Evolutionary conservation across 371 early-diverging fungal genomes (phyloP).

Genomic region (Syncephalis plumigaleata): DNA sequence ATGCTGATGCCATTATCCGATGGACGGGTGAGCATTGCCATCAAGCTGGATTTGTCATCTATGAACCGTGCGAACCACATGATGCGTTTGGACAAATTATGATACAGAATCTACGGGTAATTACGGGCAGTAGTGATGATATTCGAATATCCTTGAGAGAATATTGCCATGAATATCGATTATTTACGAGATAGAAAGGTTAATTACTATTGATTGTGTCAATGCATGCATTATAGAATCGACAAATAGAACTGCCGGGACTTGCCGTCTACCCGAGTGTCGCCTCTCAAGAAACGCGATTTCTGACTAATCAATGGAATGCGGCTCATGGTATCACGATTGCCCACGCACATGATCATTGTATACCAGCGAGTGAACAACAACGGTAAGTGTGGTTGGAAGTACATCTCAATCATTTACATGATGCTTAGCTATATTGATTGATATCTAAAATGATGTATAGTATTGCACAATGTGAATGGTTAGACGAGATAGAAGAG

Average conservation of each 20-base stretch:
- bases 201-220: too few species aligned
- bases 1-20: constrained; percentile 42
- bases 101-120: constrained; percentile 62
- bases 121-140: neutral
- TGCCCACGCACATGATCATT: constrained; percentile 38
- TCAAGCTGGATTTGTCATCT: constrained; percentile 44
- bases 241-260: constrained; percentile 55
- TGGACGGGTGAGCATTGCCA: constrained; percentile 37
- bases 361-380: constrained; percentile 24
- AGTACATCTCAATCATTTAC: neutral
- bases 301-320: constrained; percentile 37
- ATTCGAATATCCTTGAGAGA: too few species aligned
- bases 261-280: constrained; percentile 56
- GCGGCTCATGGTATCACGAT: constrained; percentile 48
- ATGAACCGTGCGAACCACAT: constrained; percentile 80
- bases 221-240: constrained; percentile 17
- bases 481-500: constrained; percentile 90
- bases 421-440: too few species aligned
- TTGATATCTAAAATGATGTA: neutral
- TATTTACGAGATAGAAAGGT: too few species aligned
- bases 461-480: constrained; percentile 59
- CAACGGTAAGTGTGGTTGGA: constrained; percentile 33
- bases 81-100: constrained; percentile 87
- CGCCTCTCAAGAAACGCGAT: constrained; percentile 44
- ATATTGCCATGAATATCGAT: too few species aligned